These are phyloP conservation scores for Coemansia sp. DNA, from an alignment of 192 early-diverging fungal genomes.

Conservation along the genomic window DNA sequence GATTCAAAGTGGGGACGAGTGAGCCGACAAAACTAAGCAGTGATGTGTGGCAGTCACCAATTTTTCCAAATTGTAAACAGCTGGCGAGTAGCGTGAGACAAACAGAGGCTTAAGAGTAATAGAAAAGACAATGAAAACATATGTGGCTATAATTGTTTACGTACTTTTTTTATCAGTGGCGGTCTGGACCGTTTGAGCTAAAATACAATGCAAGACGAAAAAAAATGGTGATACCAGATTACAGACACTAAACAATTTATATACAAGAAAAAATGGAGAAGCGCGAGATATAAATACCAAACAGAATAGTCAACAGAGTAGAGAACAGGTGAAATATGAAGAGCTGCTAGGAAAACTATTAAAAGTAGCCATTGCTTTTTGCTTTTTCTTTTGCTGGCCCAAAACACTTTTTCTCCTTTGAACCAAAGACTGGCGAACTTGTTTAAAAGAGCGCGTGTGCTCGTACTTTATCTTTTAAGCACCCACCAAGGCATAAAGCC, in stretches of 20 bases:
- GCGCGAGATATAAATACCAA: not conserved
- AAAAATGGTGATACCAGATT: not conserved
- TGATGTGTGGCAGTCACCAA: not conserved
- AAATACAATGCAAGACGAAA: slow-evolving; percentile 2
- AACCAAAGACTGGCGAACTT: not conserved
- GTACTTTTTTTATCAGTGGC: slow-evolving; percentile 5
- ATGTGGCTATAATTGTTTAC: not conserved
- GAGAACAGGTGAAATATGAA: not conserved
- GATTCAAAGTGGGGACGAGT: not conserved
- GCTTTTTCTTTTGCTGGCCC: not conserved
- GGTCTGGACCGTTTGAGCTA: slow-evolving; percentile 2
- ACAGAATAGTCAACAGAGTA: not conserved
- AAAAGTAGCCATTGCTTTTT: not conserved
- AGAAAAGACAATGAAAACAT: not conserved
- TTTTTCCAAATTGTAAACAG: not conserved
- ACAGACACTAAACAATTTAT: not conserved
- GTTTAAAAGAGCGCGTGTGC: not conserved
- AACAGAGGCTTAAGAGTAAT: not conserved
- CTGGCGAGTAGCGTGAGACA: slow-evolving; percentile 3
- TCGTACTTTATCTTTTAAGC: not conserved
- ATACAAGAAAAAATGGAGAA: not conserved
- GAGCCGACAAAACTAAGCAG: not conserved
- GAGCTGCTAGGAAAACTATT: not conserved
- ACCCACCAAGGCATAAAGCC: not conserved
- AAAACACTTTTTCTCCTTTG: not conserved